Evolutionary conservation across 306 rosid species (phyloP).

Genomic region (Acmispon strigosus): DNA sequence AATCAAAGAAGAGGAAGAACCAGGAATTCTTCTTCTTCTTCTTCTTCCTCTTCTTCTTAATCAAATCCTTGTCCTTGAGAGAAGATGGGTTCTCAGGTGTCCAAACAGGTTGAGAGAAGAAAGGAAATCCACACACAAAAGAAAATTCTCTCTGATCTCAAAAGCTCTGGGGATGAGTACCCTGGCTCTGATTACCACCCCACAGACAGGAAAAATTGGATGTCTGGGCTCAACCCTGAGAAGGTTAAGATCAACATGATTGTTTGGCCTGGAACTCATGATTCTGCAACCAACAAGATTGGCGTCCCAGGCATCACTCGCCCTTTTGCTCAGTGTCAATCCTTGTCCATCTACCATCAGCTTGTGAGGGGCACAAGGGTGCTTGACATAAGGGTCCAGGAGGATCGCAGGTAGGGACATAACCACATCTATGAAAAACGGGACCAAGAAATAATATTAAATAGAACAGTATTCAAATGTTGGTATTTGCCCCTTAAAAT

Average conservation of each 20-base stretch:
- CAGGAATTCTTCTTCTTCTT: slow-evolving; percentile 5
- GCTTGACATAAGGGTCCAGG: slow-evolving; percentile 66
- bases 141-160: slow-evolving; percentile 43
- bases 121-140: slow-evolving; percentile 43
- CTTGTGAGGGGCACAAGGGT: slow-evolving; percentile 59
- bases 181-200: slow-evolving; percentile 60
- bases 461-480: too few species aligned
- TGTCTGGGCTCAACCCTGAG: slow-evolving; percentile 54
- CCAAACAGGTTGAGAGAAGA: slow-evolving; percentile 48
- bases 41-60: slow-evolving; percentile 6
- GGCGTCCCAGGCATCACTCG: slow-evolving; percentile 72
- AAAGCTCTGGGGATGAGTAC: slow-evolving; percentile 34
- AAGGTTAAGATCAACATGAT: slow-evolving; percentile 46
- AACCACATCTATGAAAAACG: too few species aligned
- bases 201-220: slow-evolving; percentile 70
- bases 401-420: slow-evolving; percentile 26
- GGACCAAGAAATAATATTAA: too few species aligned
- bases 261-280: slow-evolving; percentile 95
- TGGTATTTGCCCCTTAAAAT: too few species aligned
- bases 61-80: not conserved
- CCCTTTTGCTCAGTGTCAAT: slow-evolving; percentile 90
- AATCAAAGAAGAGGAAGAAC: slow-evolving; percentile 21
- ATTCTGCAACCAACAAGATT: slow-evolving; percentile 79
- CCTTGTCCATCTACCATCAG: slow-evolving; percentile 65
- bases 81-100: slow-evolving; percentile 59